Evolutionary conservation across 2,329 filamentous ascomycete species (phyloP), one percentile per base, ranked within the genome.

Genomic region (Camptophora hylomeconis): DNA sequence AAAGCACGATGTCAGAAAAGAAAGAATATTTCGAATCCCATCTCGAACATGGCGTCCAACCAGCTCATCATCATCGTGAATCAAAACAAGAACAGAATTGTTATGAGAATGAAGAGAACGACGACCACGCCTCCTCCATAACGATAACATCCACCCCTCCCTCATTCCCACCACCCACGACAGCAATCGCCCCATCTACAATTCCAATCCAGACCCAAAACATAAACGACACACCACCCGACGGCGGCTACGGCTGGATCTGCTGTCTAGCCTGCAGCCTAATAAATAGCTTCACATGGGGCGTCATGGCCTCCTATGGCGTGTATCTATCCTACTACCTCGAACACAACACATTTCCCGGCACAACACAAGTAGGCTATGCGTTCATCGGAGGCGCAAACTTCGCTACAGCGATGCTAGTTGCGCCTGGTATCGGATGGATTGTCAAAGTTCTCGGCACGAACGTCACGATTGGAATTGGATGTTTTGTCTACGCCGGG

Each of bases 291-390:
- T 49, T 50, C 28, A 49, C 44, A 3, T 53, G 50, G 51, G 51
- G 51, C 3, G 39, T 51, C 10, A 28, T 41, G 7, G 35, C 46
- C 16, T 48, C 48, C 9, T 63, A 57, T 32, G 57, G 56, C 20
- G 52, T 63, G 9, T 62, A 60, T 31, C 49, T 63, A 0, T 49
- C 52, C 5, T 50, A 59, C 28, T 63, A 58, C 32, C 45, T 61
- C 9, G 33, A 44, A 5, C 39, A 49, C 20, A 29, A 48, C 6
- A 44, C 45, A 6, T 51, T 50, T 19, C 34, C 41, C 2, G 41
- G 33, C 12, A 39, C 47, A 1, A 41, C 30, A 3, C 36, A 35
- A 16, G 30, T 51, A 12, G 44, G 49, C 17, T 54, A 45, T 36
- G 46, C 49, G 2, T 49, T 54, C 20, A 38, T 54, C 9, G 50